phyloP scores from a whole-genome alignment of 208 protist species.

The Trichomonas tenax region DNA sequence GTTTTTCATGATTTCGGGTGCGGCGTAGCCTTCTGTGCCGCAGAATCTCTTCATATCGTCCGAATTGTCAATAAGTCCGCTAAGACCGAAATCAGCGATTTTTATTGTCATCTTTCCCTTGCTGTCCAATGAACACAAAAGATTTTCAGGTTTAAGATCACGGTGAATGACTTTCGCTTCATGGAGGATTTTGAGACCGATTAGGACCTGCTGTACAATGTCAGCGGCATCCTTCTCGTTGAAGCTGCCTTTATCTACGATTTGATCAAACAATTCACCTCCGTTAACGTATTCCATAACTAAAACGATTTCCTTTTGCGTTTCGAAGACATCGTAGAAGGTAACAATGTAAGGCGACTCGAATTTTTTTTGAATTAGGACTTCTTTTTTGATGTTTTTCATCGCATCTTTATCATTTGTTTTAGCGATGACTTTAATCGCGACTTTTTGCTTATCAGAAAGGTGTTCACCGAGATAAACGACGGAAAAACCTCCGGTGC shows the following conservation, averaged over 20 bases:
- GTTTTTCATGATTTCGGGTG: constrained; percentile 9
- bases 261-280: neutral
- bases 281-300: neutral
- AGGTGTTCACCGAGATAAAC: neutral
- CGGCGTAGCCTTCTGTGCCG: neutral
- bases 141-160: neutral
- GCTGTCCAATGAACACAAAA: neutral
- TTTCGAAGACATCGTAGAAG: neutral
- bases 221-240: neutral
- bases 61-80: neutral
- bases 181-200: neutral
- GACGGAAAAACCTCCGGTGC: neutral
- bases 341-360: neutral
- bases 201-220: neutral
- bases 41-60: neutral
- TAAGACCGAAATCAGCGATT: neutral
- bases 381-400: neutral
- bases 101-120: neutral
- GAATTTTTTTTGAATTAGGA: neutral
- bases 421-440: neutral
- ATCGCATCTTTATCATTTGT: neutral
- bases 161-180: neutral
- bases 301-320: neutral
- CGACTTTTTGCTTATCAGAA: neutral
- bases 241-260: neutral